Percentiles rank a stretch among this genome's conserved stretches.
Evolutionary conservation across 805 yeast species (phyloP).

Genomic region (Kuraishia molischiana): DNA sequence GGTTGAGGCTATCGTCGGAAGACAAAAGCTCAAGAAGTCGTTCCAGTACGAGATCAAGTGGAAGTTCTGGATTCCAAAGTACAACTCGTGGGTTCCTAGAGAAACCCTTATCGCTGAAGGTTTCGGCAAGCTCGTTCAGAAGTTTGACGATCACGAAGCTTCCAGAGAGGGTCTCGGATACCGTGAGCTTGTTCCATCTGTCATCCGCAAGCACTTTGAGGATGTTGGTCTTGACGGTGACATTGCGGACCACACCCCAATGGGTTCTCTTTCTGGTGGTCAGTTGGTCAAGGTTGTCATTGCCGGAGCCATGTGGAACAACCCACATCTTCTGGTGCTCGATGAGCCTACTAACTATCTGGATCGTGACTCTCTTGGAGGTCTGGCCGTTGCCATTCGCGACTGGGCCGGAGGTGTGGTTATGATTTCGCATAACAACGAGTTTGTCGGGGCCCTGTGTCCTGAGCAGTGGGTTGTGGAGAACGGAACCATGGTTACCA

Average conservation of each 20-base stretch:
- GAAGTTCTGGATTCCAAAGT: slow-evolving; percentile 86
- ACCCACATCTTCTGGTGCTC: slow-evolving; percentile 85
- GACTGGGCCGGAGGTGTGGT: slow-evolving; percentile 99
- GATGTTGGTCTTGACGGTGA: slow-evolving; percentile 97
- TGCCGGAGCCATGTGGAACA: slow-evolving; percentile 97
- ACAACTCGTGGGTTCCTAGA: slow-evolving; percentile 87
- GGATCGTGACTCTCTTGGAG: slow-evolving; percentile 98
- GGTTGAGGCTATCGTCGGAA: slow-evolving; percentile 92
- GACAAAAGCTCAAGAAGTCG: slow-evolving; percentile 92
- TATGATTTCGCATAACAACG: slow-evolving; percentile 96
- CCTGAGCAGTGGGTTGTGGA: slow-evolving; percentile 99
- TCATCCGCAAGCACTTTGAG: slow-evolving; percentile 92
- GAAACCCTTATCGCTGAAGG: slow-evolving; percentile 77
- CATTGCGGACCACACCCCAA: slow-evolving; percentile 95
- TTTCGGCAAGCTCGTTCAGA: slow-evolving; percentile 84
- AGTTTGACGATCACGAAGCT: slow-evolving; percentile 98
- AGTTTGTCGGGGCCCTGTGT: slow-evolving; percentile 93
- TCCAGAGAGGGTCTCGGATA: slow-evolving; percentile 98
- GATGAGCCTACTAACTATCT: slow-evolving; percentile 99
- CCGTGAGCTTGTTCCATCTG: slow-evolving; percentile 87
- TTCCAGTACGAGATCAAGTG: slow-evolving; percentile 97
- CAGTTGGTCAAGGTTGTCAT: slow-evolving; percentile 98
- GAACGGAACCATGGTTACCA: slow-evolving; percentile 80
- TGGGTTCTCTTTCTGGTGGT: slow-evolving; percentile 96
- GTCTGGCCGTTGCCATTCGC: slow-evolving; percentile 93